Evolutionary conservation across 1,284 basidiomycete genomes (phyloP), one percentile per base, ranked within the genome.

Genomic region (Malassezia dermatis): DNA sequence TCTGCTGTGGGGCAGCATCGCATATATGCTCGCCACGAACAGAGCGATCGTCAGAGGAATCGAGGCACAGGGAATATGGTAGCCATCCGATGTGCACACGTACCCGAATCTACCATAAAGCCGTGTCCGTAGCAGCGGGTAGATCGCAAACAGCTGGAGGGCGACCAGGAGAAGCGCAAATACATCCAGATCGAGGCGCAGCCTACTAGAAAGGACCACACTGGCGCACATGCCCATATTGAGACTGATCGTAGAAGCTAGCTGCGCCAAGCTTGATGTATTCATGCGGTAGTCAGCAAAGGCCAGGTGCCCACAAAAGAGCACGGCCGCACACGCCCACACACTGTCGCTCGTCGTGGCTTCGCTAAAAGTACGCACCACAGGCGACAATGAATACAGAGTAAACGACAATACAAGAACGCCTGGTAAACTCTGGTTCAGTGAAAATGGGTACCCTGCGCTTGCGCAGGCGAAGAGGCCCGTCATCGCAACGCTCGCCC

Each of bases 281-380:
- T 21, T 21, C 73, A 63, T 34, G 17, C 49, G 34, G 66, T 86
- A 87, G 75, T 88, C 84, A 3, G 82, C 83, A 11, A 88, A 73
- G 32, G 84, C 75, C 4, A 82, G 76, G 68, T 84, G 83, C 37
- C 84, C 75, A 37, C 79, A 75, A 65, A 86, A 83, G 30, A 89
- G 78, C 61, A 77, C 77, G 12, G 81, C 81, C 43, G 88, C 83
- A 42, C 96, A 77, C 7, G 91, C 91, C 89, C 90, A 96, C 63
- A 96, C 94, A 24, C 89, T 90, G 75, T 98, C 94, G 12, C 85
- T 86, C 17, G 93, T 95, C 0, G 91, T 96, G 8, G 91, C 88
- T 37, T 88, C 87, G 11, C 89, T 94, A 63, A 98, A 77, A 1
- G 91, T 95, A 61, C 86, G 82, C 53, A 98, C 78, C 4, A 96